Evolutionary conservation across 805 yeast species (phyloP).

Genomic region (Starmerella tilneyi): DNA sequence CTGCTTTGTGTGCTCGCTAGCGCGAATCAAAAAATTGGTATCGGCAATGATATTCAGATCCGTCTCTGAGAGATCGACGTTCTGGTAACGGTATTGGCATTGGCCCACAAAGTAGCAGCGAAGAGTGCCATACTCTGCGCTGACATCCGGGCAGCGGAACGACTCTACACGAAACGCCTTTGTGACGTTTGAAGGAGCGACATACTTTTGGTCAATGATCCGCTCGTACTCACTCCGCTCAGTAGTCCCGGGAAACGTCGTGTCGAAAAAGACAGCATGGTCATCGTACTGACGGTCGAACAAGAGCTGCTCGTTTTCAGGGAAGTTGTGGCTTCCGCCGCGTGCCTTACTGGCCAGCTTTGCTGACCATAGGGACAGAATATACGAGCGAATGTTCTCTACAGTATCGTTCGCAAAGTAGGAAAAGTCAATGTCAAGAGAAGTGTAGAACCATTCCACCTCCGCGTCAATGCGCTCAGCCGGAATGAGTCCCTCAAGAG

Average conservation of each 20-base stretch:
- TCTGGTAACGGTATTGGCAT: constrained; percentile 41
- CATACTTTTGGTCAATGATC: constrained; percentile 69
- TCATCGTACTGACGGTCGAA: constrained; percentile 70
- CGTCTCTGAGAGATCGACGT: constrained; percentile 33
- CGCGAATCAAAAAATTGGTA: constrained; percentile 61
- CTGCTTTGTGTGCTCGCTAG: constrained; percentile 66
- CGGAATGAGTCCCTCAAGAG: constrained; percentile 85
- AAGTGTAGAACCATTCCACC: constrained; percentile 78
- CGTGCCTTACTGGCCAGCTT: constrained; percentile 80
- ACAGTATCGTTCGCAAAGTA: constrained; percentile 82
- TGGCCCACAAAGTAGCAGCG: constrained; percentile 77
- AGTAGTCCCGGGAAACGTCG: constrained; percentile 44
- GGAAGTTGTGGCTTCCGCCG: constrained; percentile 32
- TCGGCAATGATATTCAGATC: constrained; percentile 67
- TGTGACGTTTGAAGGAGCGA: constrained; percentile 34
- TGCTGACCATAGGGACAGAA: constrained; percentile 82
- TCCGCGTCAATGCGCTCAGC: constrained; percentile 75
- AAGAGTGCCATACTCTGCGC: constrained; percentile 40
- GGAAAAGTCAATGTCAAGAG: constrained; percentile 82
- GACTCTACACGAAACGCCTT: constrained; percentile 62
- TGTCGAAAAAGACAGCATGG: constrained; percentile 86
- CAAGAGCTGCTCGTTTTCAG: constrained; percentile 47
- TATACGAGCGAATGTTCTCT: constrained; percentile 68
- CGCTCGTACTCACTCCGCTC: constrained; percentile 50
- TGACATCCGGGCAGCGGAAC: constrained; percentile 37